A percentile compares a stretch with the other conserved stretches of the same genome.
phyloP scores from a whole-genome alignment of 2,329 filamentous ascomycete genomes.

The Alternaria sp. region DNA sequence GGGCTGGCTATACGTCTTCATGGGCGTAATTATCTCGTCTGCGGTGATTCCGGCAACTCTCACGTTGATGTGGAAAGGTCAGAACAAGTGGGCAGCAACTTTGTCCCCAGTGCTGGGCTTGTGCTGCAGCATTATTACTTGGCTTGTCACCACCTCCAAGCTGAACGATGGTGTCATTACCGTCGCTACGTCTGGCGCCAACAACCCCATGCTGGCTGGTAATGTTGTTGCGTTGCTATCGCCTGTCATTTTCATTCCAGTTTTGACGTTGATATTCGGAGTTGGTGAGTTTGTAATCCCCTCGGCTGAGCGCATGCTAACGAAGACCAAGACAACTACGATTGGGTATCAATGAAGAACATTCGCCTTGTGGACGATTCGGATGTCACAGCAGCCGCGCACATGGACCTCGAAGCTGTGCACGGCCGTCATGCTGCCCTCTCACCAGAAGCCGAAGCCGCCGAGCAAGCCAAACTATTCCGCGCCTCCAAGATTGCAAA shows the following conservation, averaged over 20 bases:
- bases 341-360: conserved; percentile 81
- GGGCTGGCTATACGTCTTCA: conserved; percentile 87
- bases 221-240: conserved; percentile 84
- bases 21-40: conserved; percentile 88
- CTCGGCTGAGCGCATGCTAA: conserved; percentile 39
- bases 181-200: conserved; percentile 66
- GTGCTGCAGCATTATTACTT: conserved; percentile 67
- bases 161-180: conserved; percentile 45
- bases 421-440: conserved; percentile 50
- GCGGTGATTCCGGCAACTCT: conserved; percentile 84
- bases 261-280: conserved; percentile 74
- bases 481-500: conserved; percentile 62
- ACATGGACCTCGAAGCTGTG: conserved; percentile 68
- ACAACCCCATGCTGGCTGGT: conserved; percentile 82
- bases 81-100: conserved; percentile 77
- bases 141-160: conserved; percentile 48
- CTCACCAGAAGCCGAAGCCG: conserved; percentile 41
- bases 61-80: conserved; percentile 80
- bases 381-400: conserved; percentile 69
- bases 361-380: conserved; percentile 82
- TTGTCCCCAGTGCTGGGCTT: conserved; percentile 74
- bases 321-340: conserved; percentile 79
- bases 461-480: conserved; percentile 54
- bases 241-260: conserved; percentile 75
- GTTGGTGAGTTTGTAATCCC: conserved; percentile 21